These are phyloP conservation scores for Coniochaeta sp. DNA, from an alignment of 2,329 filamentous ascomycete species.

Conservation along the genomic window DNA sequence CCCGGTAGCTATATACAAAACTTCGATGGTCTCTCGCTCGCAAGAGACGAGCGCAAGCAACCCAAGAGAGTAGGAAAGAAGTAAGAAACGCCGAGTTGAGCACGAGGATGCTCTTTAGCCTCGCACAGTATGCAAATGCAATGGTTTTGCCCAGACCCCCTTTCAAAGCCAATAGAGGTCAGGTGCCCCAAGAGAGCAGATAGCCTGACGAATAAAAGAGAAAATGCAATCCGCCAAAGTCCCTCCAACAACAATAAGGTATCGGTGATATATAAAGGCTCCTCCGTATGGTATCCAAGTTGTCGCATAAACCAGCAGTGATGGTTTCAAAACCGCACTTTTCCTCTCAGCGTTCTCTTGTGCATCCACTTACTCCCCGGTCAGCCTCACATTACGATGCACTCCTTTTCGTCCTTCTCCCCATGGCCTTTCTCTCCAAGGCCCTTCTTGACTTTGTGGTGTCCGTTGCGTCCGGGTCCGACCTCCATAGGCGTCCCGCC, in stretches of 20 bases:
- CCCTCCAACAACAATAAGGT: background rate
- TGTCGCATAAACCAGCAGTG: background rate
- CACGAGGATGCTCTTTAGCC: background rate
- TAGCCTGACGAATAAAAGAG: background rate
- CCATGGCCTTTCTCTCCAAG: conserved; percentile 31
- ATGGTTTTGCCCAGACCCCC: background rate
- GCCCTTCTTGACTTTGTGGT: conserved; percentile 40
- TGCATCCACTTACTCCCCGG: background rate
- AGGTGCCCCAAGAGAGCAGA: background rate
- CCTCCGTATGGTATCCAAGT: background rate
- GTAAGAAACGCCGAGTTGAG: background rate
- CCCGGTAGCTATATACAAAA: background rate
- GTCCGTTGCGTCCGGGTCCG: conserved; percentile 36
- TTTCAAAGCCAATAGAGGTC: background rate
- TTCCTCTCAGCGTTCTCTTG: background rate
- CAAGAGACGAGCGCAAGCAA: background rate
- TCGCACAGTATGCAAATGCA: background rate
- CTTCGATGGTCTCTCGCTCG: background rate
- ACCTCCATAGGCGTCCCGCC: conserved; percentile 51
- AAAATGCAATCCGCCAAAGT: background rate
- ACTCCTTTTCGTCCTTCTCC: conserved; percentile 46
- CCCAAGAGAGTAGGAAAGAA: background rate
- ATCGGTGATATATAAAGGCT: background rate
- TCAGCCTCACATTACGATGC: conserved; percentile 46
- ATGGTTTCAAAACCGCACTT: background rate